Conservation (phyloP, 495 filamentous ascomycete genomes). For the Hypoxylon crocopeplum region DNA sequence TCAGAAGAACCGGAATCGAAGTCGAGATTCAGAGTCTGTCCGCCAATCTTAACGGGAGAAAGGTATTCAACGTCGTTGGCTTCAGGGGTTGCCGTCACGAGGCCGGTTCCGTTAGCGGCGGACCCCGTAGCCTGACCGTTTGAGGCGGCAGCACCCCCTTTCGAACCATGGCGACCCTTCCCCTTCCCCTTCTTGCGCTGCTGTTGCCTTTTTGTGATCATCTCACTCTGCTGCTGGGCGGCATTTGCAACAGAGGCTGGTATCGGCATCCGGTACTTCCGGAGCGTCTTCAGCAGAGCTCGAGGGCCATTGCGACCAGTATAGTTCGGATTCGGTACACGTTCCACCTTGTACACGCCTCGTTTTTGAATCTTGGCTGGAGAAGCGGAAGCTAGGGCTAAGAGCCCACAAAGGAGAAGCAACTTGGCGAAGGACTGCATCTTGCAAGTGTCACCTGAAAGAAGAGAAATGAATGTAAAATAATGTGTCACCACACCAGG, state of each 20-base stretch:
- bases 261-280: constrained; percentile 66
- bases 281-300: constrained; percentile 66
- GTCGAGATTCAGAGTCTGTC: constrained; percentile 74
- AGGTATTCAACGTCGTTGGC: constrained; percentile 72
- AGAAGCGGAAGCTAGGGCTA: constrained; percentile 50
- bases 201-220: constrained; percentile 38
- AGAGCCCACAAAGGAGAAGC: constrained; percentile 47
- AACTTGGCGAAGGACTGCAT: constrained; percentile 49
- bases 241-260: constrained; percentile 49
- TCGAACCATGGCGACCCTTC: constrained; percentile 18
- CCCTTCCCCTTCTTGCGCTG: constrained; percentile 29
- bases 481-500: constrained; percentile 36
- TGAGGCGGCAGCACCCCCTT: constrained; percentile 23
- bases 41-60: constrained; percentile 73
- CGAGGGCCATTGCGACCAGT: constrained; percentile 59
- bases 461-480: constrained; percentile 8
- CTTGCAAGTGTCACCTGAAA: not conserved
- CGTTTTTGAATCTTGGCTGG: constrained; percentile 49
- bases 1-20: constrained; percentile 88
- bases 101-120: constrained; percentile 53
- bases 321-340: constrained; percentile 60
- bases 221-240: constrained; percentile 40
- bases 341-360: constrained; percentile 65
- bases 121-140: constrained; percentile 13
- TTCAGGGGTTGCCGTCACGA: constrained; percentile 67